phyloP scores from a whole-genome alignment of 805 yeast genomes.

The Suhomyces sp. region DNA sequence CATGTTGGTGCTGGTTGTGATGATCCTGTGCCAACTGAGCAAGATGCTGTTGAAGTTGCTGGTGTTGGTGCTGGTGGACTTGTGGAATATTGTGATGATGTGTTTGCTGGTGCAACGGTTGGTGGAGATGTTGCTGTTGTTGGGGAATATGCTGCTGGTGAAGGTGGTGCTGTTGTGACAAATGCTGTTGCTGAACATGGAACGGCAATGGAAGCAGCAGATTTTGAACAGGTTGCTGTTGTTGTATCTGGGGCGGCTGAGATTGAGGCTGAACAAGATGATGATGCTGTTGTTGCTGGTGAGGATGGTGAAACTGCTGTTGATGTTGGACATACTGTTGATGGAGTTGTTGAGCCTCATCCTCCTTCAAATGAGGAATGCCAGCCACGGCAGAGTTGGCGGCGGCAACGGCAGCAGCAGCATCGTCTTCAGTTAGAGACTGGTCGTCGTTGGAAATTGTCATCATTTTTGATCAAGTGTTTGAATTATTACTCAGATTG shows the following conservation, averaged over 20 bases:
- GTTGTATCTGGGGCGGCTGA: slow-evolving; percentile 6
- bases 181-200: slow-evolving; percentile 5
- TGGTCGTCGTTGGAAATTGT: slow-evolving; percentile 9
- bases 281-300: slow-evolving; percentile 9
- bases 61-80: slow-evolving; percentile 13
- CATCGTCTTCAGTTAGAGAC: slow-evolving; percentile 9
- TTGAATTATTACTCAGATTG: background rate
- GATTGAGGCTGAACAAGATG: slow-evolving; percentile 8
- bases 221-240: slow-evolving; percentile 6
- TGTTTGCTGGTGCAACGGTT: slow-evolving; percentile 8
- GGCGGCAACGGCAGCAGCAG: slow-evolving; percentile 11
- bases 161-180: slow-evolving; percentile 5
- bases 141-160: slow-evolving; percentile 7
- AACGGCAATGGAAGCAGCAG: slow-evolving; percentile 7
- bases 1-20: slow-evolving; percentile 9
- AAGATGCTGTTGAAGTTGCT: slow-evolving; percentile 11
- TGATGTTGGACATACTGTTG: slow-evolving; percentile 9
- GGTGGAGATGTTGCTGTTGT: slow-evolving; percentile 6
- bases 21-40: slow-evolving; percentile 10
- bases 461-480: slow-evolving; percentile 5
- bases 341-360: slow-evolving; percentile 10
- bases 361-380: slow-evolving; percentile 8
- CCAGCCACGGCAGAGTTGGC: slow-evolving; percentile 9
- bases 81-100: slow-evolving; percentile 8
- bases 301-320: slow-evolving; percentile 12